These are phyloP conservation scores for Xylaria telfairii DNA, from an alignment of 495 filamentous ascomycete genomes.

Conservation along the genomic window DNA sequence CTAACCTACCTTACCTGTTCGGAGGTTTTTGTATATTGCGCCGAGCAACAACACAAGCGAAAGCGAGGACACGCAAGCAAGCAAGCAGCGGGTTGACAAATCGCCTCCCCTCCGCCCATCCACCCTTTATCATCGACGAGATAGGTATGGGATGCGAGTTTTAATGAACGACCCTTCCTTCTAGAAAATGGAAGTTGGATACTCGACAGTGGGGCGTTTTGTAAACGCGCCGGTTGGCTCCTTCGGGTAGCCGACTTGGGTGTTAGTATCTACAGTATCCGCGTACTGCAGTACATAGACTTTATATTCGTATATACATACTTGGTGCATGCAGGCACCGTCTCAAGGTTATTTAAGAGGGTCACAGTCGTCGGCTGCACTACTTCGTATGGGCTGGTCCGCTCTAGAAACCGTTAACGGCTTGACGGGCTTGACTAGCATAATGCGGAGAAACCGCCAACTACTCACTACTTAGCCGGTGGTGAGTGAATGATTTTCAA, in stretches of 20 bases:
- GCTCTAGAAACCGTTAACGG: background rate
- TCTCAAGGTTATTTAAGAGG: background rate
- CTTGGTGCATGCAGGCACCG: background rate
- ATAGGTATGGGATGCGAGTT: background rate
- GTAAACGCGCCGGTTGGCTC: background rate
- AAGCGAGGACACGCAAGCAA: no score
- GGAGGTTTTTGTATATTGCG: background rate
- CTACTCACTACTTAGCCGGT: no score
- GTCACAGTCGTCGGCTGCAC: background rate
- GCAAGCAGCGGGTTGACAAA: slow-evolving; percentile 12
- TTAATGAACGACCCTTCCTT: background rate
- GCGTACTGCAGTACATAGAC: no score
- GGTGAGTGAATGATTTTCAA: background rate
- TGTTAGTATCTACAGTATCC: background rate
- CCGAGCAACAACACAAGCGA: no score
- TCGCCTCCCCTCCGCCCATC: background rate
- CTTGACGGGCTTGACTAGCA: background rate
- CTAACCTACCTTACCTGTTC: no score
- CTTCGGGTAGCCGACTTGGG: background rate
- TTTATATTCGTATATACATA: no score
- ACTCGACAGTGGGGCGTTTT: background rate
- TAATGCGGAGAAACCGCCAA: background rate
- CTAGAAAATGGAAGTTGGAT: slow-evolving; percentile 8
- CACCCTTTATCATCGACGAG: background rate
- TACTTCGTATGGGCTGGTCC: no score